Evolutionary conservation across 805 yeast species (phyloP).

Genomic region (Candida insectorum): DNA sequence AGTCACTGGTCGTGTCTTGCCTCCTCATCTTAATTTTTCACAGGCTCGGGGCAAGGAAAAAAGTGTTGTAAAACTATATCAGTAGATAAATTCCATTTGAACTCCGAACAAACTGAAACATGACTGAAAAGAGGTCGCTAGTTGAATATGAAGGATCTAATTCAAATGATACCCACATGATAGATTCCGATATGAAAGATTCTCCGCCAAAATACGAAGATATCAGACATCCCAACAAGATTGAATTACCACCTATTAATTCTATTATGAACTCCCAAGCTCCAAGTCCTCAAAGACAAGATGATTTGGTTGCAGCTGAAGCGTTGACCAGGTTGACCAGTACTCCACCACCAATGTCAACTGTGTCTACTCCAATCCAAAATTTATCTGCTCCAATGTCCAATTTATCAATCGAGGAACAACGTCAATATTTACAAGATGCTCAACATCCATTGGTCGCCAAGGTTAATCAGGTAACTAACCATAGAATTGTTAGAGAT

Average conservation of each 20-base stretch:
- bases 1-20: neutral
- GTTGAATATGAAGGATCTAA: too few species aligned
- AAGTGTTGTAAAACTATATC: constrained; percentile 4
- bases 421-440: constrained; percentile 2
- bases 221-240: too few species aligned
- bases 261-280: neutral
- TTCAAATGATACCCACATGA: constrained; percentile 1
- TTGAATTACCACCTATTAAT: constrained; percentile 3
- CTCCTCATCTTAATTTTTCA: neutral
- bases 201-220: too few species aligned
- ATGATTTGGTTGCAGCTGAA: constrained; percentile 27
- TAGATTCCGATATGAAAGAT: too few species aligned
- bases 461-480: constrained; percentile 34
- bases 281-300: constrained; percentile 2
- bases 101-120: too few species aligned
- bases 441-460: constrained; percentile 36
- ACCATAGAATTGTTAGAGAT: constrained; percentile 43
- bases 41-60: neutral
- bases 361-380: constrained; percentile 7
- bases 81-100: too few species aligned
- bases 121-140: too few species aligned
- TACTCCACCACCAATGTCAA: constrained; percentile 11
- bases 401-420: constrained; percentile 7
- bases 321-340: constrained; percentile 36
- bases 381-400: constrained; percentile 9